phyloP scores from a whole-genome alignment of 148 eudicot genomes.

The Vaccinium darrowii region DNA sequence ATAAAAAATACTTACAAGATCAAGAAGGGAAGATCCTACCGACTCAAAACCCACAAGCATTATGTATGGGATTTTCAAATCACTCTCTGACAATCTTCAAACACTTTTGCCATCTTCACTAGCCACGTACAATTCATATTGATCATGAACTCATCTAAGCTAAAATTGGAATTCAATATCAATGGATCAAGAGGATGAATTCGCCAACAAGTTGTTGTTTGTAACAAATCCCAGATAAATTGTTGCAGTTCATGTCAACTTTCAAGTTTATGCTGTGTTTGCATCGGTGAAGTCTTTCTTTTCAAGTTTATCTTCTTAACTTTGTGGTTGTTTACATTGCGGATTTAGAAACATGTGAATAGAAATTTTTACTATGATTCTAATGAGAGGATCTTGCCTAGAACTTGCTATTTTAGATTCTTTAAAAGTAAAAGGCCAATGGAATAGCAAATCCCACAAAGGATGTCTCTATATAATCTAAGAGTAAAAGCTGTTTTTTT shows the following conservation, averaged over 20 bases:
- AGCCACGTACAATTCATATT: not conserved
- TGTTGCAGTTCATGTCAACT: not conserved
- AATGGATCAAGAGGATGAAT: not conserved
- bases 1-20: not conserved
- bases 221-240: not conserved
- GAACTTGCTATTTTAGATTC: not conserved
- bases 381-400: not conserved
- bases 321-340: not conserved
- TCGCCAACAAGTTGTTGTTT: not conserved
- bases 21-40: not conserved
- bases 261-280: not conserved
- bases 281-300: not conserved
- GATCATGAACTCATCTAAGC: not conserved
- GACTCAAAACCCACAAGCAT: not conserved
- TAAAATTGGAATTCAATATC: not conserved
- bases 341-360: not conserved
- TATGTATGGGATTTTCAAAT: not conserved
- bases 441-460: not conserved
- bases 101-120: not conserved
- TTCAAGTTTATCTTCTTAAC: not conserved
- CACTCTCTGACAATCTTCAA: not conserved
- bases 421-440: not conserved
- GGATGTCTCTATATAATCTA: not conserved
- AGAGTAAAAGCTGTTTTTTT: not conserved
- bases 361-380: not conserved